phyloP scores from a whole-genome alignment of 2,329 filamentous ascomycete genomes.

The Drechslerella coelobrocha region DNA sequence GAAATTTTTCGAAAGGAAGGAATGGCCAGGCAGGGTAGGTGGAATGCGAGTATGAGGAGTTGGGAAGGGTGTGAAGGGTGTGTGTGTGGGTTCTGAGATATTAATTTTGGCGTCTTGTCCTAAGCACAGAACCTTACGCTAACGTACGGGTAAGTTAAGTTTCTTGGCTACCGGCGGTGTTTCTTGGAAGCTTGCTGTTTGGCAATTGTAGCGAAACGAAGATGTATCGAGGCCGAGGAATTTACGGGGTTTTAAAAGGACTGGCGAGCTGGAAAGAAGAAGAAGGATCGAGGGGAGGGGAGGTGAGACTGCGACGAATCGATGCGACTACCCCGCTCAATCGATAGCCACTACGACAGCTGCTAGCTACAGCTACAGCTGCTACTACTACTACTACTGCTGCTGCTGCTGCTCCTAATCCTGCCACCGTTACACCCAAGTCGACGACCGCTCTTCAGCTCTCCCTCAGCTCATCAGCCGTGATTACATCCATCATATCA shows the following conservation, averaged over 20 bases:
- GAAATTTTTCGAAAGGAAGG: constrained; percentile 37
- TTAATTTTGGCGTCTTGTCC: constrained; percentile 45
- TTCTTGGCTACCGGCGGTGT: background rate
- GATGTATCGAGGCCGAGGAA: background rate
- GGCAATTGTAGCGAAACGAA: background rate
- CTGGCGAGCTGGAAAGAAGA: background rate
- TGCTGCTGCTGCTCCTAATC: background rate
- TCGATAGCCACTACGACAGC: background rate
- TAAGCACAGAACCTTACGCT: constrained; percentile 19
- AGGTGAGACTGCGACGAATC: background rate
- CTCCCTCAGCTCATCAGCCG: constrained; percentile 4
- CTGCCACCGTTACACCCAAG: background rate
- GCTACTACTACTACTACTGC: background rate
- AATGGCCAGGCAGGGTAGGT: constrained; percentile 12
- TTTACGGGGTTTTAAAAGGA: background rate
- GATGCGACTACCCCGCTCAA: constrained; percentile 10
- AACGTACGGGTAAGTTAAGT: constrained; percentile 4
- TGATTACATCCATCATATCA: constrained; percentile 1
- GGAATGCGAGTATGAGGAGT: background rate
- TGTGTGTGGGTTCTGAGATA: constrained; percentile 33
- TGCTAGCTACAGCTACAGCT: background rate
- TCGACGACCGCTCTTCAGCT: background rate
- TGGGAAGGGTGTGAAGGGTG: background rate
- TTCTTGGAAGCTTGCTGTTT: background rate
- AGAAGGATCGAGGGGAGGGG: background rate